Evolutionary conservation across 1,139 yeast genomes (phyloP).

Genomic region (Scheffersomyces segobiensis): DNA sequence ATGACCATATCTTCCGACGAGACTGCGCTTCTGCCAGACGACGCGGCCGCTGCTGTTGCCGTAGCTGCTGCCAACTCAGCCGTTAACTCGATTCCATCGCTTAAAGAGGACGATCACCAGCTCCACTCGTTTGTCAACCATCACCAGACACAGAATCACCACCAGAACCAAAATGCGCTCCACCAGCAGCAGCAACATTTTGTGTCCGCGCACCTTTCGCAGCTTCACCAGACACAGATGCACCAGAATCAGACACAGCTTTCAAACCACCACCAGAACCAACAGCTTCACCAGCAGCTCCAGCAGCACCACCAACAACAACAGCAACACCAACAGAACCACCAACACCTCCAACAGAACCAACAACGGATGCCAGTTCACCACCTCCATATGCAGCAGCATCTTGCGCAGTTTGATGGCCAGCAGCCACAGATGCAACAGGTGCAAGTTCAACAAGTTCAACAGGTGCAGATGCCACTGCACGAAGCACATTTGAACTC

Average conservation of each 20-base stretch:
- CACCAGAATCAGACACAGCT: conserved; percentile 23
- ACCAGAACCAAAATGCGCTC: conserved; percentile 2
- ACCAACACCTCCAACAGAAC: conserved; percentile 7
- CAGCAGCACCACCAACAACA: conserved; percentile 14
- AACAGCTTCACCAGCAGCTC: conserved; percentile 16
- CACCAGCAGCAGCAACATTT: conserved; percentile 15
- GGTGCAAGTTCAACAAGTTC: conserved; percentile 6
- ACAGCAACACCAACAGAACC: conserved; percentile 11
- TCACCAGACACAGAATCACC: conserved; percentile 8
- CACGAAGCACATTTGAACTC: conserved; percentile 3
- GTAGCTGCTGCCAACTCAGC: conserved; percentile 31
- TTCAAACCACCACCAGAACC: conserved; percentile 17
- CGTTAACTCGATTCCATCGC: conserved; percentile 12
- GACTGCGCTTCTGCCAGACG: conserved; percentile 23
- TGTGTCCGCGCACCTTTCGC: conserved; percentile 7
- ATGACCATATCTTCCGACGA: conserved; percentile 30
- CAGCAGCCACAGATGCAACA: conserved; percentile 18
- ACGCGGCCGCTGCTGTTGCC: conserved; percentile 29
- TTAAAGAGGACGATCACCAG: conserved; percentile 22
- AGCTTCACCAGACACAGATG: conserved; percentile 17
- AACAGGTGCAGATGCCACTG: conserved; percentile 2
- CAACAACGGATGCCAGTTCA: conserved; percentile 1
- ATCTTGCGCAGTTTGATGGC: conserved; percentile 1
- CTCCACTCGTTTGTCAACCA: conserved; percentile 21
- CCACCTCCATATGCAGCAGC: conserved; percentile 3